Evolutionary conservation across 306 rosid species (phyloP), one percentile per base, ranked within the genome.

Genomic region (Sicyos baderoa): DNA sequence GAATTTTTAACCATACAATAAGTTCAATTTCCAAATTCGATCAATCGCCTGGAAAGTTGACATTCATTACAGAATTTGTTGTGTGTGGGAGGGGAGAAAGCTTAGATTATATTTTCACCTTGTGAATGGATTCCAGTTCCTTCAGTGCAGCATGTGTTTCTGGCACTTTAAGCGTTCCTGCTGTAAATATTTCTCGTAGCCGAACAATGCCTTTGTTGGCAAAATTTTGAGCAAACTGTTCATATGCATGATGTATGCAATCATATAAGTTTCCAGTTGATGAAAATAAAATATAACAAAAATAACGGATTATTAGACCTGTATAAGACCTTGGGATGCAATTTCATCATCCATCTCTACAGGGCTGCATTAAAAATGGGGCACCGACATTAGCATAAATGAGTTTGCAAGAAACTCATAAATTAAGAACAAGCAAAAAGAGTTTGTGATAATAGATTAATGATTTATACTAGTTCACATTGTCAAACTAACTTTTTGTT

Each of bases 41-140:
- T 35, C 69, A 37, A 60, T 35, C 59, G 9, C 15, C 59, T 51
- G 54, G 10, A 51, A 16, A 10, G 8, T 51, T 18, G 25, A 54
- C 27, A 9, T 54, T 54, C 45, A 32, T 60, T 60, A 21, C 23
- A 32, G 25, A 61, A 61, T 35, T 22, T 60, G n/a, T 21, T 3
- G 68, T 3, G 25, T 13, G 51, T 3, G 17, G 17, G 6, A 40
- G n/a, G 48, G 4, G 8, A n/a, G 25, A 60, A 22, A 17, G 50
- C 32, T 64, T 42, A 42, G 50, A 64, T 42, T 66, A 66, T 71
- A 56, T 71, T 17, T 27, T 64, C 78, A 93, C 98, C 96, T 93
- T 93, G 91, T 89, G 94, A 76, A 93, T 77, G 74, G 97, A 89
- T 84, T 93, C 99, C 70, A 93, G 95, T 42, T 93, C 97, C 85